phyloP scores from a whole-genome alignment of 1,284 basidiomycete species.

The Malassezia japonica region DNA sequence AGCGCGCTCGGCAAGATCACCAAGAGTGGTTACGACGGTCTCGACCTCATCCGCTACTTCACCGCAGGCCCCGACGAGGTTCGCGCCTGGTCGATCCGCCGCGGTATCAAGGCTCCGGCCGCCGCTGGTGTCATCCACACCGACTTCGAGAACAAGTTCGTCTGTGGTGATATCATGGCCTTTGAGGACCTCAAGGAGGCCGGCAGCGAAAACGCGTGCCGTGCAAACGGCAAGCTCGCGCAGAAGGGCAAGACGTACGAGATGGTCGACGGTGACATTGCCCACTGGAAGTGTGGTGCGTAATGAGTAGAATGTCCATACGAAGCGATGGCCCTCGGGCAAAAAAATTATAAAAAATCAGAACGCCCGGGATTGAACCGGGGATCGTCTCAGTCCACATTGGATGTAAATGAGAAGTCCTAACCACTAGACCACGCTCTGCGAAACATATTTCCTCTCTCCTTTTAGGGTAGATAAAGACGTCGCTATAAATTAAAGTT shows the following conservation, averaged over 20 bases:
- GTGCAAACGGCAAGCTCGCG: conserved; percentile 86
- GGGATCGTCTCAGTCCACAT: conserved; percentile 19
- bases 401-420: conserved; percentile 19
- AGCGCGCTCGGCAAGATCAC: conserved; percentile 45
- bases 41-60: conserved; percentile 54
- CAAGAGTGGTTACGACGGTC: conserved; percentile 43
- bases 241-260: conserved; percentile 97
- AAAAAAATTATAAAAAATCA: conserved; percentile 15
- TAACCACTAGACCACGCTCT: conserved; percentile 23
- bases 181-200: conserved; percentile 84
- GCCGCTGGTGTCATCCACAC: conserved; percentile 96
- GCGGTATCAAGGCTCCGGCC: conserved; percentile 86
- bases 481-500: too few species aligned
- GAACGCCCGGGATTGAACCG: conserved; percentile 22
- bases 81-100: conserved; percentile 87
- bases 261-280: conserved; percentile 48
- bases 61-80: conserved; percentile 95
- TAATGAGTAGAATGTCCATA: neutral
- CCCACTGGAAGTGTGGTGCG: conserved; percentile 29
- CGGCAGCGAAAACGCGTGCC: conserved; percentile 79
- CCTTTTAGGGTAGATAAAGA: too few species aligned
- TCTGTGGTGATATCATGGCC: conserved; percentile 98
- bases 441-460: neutral
- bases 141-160: conserved; percentile 95
- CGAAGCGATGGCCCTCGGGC: neutral